These are phyloP conservation scores for Candida manassasensis DNA, from an alignment of 805 yeast genomes.

Conservation along the genomic window DNA sequence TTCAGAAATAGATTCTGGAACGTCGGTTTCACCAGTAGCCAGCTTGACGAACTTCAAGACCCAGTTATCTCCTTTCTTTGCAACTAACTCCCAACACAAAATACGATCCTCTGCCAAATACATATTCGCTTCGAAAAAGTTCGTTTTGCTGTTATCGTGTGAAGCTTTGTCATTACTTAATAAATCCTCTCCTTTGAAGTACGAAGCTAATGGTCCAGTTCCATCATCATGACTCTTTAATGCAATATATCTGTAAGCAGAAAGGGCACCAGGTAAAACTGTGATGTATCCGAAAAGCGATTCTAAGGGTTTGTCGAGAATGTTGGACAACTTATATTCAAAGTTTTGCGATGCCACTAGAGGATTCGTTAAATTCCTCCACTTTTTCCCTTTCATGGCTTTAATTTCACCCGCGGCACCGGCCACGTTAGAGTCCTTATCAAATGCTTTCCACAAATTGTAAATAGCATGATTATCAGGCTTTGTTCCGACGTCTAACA, in stretches of 20 bases:
- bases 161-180: slow-evolving; percentile 22
- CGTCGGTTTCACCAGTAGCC: slow-evolving; percentile 96
- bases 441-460: slow-evolving; percentile 96
- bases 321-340: slow-evolving; percentile 96
- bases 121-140: slow-evolving; percentile 94
- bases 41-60: slow-evolving; percentile 85
- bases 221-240: slow-evolving; percentile 82
- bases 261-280: slow-evolving; percentile 92
- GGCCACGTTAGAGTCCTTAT: slow-evolving; percentile 91
- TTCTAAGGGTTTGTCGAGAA: slow-evolving; percentile 90
- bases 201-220: slow-evolving; percentile 84
- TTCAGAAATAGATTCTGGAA: slow-evolving; percentile 83
- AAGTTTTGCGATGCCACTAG: slow-evolving; percentile 94
- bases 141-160: slow-evolving; percentile 47
- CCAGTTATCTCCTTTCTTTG: slow-evolving; percentile 80
- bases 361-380: slow-evolving; percentile 80
- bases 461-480: slow-evolving; percentile 88
- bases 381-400: slow-evolving; percentile 88
- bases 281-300: slow-evolving; percentile 89
- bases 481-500: slow-evolving; percentile 95
- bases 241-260: slow-evolving; percentile 91
- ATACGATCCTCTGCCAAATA: slow-evolving; percentile 96
- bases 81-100: slow-evolving; percentile 92
- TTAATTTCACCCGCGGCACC: slow-evolving; percentile 99
- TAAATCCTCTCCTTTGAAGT: slow-evolving; percentile 80